Evolutionary conservation across 352 stramenopile species (phyloP).

Genomic region (Phytophthora hibernalis): DNA sequence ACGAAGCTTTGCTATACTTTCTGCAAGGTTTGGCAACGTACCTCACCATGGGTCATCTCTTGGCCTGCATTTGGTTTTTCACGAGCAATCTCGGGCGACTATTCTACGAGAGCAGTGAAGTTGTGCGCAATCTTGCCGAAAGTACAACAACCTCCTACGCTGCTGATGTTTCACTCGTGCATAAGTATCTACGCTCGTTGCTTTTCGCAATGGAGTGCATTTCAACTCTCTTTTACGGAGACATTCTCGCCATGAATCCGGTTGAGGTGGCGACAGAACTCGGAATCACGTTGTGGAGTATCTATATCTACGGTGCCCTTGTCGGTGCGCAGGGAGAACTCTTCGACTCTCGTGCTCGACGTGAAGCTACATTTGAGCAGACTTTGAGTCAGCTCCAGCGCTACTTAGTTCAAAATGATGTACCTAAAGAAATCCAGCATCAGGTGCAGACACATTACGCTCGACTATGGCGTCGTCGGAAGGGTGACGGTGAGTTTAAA

Average conservation of each 20-base stretch:
- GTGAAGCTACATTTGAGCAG: constrained; percentile 70
- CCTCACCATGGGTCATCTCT: constrained; percentile 65
- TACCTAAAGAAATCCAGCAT: constrained; percentile 67
- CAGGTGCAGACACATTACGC: constrained; percentile 80
- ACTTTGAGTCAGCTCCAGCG: constrained; percentile 70
- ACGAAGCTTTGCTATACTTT: constrained; percentile 56
- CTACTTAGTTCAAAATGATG: constrained; percentile 73
- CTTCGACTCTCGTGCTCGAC: constrained; percentile 50
- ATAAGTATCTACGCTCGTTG: constrained; percentile 72
- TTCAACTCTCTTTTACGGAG: constrained; percentile 74
- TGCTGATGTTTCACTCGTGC: constrained; percentile 38
- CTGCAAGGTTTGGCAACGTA: constrained; percentile 54
- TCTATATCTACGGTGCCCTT: constrained; percentile 77
- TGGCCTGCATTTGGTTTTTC: constrained; percentile 68
- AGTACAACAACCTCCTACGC: not conserved
- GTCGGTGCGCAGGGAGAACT: constrained; percentile 67
- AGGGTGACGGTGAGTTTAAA: constrained; percentile 63
- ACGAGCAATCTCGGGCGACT: constrained; percentile 47
- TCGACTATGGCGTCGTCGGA: constrained; percentile 57
- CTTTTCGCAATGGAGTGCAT: constrained; percentile 72
- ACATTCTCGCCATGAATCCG: constrained; percentile 74
- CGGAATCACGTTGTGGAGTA: constrained; percentile 59
- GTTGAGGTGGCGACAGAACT: constrained; percentile 64
- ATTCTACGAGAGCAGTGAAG: constrained; percentile 28
- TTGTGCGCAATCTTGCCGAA: constrained; percentile 17